Base-by-base conservation (phyloP, 345 rosid species). In the Ailanthus altissimus region DNA sequence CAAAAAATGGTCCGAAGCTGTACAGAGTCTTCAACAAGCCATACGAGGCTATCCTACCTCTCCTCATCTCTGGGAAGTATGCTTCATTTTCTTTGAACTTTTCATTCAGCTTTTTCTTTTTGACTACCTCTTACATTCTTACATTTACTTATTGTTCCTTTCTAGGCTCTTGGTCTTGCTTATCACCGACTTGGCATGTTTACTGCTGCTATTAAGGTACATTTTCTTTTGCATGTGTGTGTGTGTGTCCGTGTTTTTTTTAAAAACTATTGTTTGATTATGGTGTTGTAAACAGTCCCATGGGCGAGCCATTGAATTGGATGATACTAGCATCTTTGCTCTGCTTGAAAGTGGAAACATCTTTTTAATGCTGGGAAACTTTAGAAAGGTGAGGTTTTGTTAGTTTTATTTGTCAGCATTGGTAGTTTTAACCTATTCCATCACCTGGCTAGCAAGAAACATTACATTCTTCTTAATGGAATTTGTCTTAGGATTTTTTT, bases 131-230 rank as follows among this genome's bases (percentile, higher is more conserved):
- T 69, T 46, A 14, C 72, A 42, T 77, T 77, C 62, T 61, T 61
- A 8, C 45, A 28, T 13, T 20, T 43, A 15, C 50, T 7, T 6
- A 23, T 67, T 64, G 43, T 77, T 72, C n/a, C 32, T 68, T 70
- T 84, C 74, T 74, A 96, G 99, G 97, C 98, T 77, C 89, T 96
- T 11, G 99, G 97, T 78, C 85, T 93, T 80, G 94, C 98, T 43
- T 96, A 96, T 88, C 97, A 91, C 79, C 89, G 91, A 67, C 92
- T 93, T 84, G 98, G 97, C 79, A 96, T 92, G 97, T 87, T 89
- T 80, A 92, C 97, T 76, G 99, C 99, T 70, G 97, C 99, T 69
- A 81, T 90, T 77, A 96, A 96, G 97, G 99, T 92, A 78, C 49
- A 72, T 76, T 77, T 65, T 26, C 59, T 62, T 62, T 21, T 5